Base-by-base conservation (phyloP, 1,284 basidiomycete species). In the Cerioporus squamosus region DNA sequence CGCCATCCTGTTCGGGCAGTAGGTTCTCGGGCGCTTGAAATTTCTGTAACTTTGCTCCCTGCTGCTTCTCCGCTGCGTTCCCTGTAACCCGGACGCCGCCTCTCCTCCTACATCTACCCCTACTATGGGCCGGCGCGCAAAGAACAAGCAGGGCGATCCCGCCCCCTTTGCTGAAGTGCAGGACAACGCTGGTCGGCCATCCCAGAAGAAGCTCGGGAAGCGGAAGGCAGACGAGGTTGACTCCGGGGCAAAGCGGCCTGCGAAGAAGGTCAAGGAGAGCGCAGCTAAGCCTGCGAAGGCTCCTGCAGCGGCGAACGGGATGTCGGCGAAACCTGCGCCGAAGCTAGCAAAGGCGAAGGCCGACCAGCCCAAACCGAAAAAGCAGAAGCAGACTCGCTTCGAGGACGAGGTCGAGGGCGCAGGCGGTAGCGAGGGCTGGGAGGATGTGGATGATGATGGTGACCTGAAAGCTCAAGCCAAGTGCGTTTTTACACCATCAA, bases 41-140 rank as follows among this genome's bases (percentile, higher is more conserved):
- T 61, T 64, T 64, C 57, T 57, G 40, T 53, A 18, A 10, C 42
- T 46, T 45, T 7, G 26, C 22, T 26, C 26, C n/a, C 33, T 43
- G 33, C 44, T 31, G 44, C 22, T 20, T 33, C 51, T 33, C 49
- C 3, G 17, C 44, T 47, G 47, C 15, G 29, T n/a, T 15, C 42
- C 36, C 33, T 31, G 26, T 24, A 31, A n/a, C 45, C 31, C 44
- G 20, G 22, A 8, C 14, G 8, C 33, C 36, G 36, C 36, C n/a
- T 17, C 33, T 47, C 12, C 56, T 49, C 5, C 22, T 18, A 44
- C 36, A 29, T 7, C 22, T 18, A 44, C 36, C 39, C 29, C 38
- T 9, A 67, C 43, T n/a, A 95, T 97, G 94, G 95, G 95, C 69
- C 86, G 94, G 72, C 88, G 94, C 68, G 87, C 94, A 65, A 94